Evolutionary conservation across 1,139 yeast species (phyloP).

Genomic region (Arxiozyma slooffiae): DNA sequence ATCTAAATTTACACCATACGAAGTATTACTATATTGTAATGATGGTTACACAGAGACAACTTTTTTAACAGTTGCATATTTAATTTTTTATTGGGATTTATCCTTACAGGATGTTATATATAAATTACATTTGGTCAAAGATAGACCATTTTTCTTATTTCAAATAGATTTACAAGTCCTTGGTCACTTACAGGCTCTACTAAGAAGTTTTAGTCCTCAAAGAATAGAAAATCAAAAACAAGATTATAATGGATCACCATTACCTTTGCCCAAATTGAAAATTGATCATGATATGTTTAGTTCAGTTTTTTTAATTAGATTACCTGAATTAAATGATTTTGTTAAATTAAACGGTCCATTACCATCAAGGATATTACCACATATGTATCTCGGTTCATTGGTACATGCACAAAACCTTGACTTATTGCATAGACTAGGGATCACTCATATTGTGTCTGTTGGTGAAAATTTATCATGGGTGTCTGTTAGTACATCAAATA

Average conservation of each 20-base stretch:
- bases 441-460: constrained; percentile 69
- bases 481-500: constrained; percentile 14
- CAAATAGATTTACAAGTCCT: constrained; percentile 62
- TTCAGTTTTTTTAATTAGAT: constrained; percentile 26
- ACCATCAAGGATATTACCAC: constrained; percentile 58
- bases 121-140: constrained; percentile 49
- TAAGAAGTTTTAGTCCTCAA: constrained; percentile 31
- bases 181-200: constrained; percentile 50
- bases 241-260: background rate
- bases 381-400: constrained; percentile 76
- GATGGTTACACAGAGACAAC: constrained; percentile 94
- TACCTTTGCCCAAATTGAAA: constrained; percentile 13
- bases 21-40: constrained; percentile 55
- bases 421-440: constrained; percentile 55
- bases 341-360: constrained; percentile 32
- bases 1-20: constrained; percentile 9
- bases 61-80: constrained; percentile 55
- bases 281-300: constrained; percentile 29
- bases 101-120: constrained; percentile 42
- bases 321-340: constrained; percentile 20
- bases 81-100: constrained; percentile 56
- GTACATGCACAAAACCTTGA: constrained; percentile 70
- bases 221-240: constrained; percentile 8
- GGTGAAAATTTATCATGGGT: constrained; percentile 72
- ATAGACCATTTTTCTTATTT: constrained; percentile 78